phyloP scores from a whole-genome alignment of 2,329 filamentous ascomycete genomes.

The Talaromyces verruculosus region DNA sequence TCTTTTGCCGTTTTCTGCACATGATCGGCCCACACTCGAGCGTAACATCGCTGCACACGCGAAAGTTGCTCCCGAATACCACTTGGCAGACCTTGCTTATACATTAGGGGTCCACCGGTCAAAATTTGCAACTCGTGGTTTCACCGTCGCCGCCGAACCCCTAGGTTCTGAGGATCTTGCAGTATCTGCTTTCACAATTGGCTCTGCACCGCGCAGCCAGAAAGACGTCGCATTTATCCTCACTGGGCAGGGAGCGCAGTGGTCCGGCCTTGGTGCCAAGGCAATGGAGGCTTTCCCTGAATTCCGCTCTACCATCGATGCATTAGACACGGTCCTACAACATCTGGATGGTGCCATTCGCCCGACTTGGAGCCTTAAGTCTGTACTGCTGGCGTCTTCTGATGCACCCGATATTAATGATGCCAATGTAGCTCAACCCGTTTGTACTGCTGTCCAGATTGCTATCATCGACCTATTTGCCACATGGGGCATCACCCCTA shows the following conservation, averaged over 20 bases:
- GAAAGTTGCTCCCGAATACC: background rate
- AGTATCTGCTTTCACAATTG: no score
- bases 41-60: background rate
- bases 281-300: background rate
- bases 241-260: constrained; percentile 15
- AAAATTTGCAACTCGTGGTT: no score
- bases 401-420: no score
- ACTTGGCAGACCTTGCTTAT: constrained; percentile 7
- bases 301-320: background rate
- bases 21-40: background rate
- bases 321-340: no score
- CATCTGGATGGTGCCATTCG: no score
- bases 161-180: no score
- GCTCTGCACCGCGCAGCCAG: no score
- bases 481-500: background rate
- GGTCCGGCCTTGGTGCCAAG: background rate
- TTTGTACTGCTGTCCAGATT: constrained; percentile 4
- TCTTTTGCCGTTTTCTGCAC: background rate
- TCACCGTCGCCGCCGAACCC: no score
- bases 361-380: background rate
- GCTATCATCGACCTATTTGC: background rate
- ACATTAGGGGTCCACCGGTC: background rate
- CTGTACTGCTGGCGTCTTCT: background rate
- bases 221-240: background rate
- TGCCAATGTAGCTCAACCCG: background rate